Conservation (phyloP, 495 filamentous ascomycete genomes). For the Talaromyces liani region DNA sequence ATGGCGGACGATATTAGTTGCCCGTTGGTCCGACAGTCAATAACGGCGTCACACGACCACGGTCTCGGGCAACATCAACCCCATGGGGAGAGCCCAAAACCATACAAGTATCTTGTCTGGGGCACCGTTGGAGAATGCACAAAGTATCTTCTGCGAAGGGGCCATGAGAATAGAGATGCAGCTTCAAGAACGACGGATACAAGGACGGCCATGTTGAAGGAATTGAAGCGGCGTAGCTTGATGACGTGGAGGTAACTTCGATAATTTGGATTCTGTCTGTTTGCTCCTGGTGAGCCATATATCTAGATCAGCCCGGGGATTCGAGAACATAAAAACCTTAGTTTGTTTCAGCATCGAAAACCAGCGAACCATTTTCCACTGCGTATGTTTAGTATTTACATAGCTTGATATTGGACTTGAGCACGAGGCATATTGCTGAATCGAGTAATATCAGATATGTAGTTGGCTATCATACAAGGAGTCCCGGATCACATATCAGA, state of each 20-base stretch:
- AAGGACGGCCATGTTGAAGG: slow-evolving; percentile 53
- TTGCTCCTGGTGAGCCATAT: background rate
- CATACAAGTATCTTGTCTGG: slow-evolving; percentile 78
- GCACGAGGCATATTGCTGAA: background rate
- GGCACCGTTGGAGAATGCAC: slow-evolving; percentile 73
- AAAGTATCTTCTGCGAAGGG: slow-evolving; percentile 69
- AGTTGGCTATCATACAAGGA: background rate
- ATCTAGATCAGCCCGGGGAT: background rate
- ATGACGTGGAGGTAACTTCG: background rate
- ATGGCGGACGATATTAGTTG: slow-evolving; percentile 91
- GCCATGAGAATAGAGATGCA: slow-evolving; percentile 75
- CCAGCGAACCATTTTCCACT: background rate
- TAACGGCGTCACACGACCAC: slow-evolving; percentile 2
- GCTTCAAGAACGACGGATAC: slow-evolving; percentile 60
- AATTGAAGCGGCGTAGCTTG: slow-evolving; percentile 46
- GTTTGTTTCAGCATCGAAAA: background rate
- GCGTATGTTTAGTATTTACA: background rate
- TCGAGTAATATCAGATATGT: background rate
- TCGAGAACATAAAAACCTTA: background rate
- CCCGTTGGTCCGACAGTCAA: slow-evolving; percentile 50
- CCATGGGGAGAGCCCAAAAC: slow-evolving; percentile 36
- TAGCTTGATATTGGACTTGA: background rate
- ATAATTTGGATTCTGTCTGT: background rate
- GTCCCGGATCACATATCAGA: background rate
- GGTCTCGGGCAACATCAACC: background rate